These are phyloP conservation scores for Salix exigua DNA, from an alignment of 345 rosid genomes.

Conservation along the genomic window DNA sequence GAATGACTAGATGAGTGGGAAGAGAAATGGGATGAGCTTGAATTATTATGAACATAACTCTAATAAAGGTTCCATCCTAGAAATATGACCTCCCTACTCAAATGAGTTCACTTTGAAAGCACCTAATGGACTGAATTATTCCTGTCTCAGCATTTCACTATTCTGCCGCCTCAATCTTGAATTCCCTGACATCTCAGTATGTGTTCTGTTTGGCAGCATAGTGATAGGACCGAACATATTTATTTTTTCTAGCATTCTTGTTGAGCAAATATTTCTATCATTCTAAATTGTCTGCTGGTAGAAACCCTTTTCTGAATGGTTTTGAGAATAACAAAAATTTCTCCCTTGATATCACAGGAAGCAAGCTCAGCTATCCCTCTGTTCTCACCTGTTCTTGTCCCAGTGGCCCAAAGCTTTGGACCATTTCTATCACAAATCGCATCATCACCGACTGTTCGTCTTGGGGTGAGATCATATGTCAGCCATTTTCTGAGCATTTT, in stretches of 20 bases:
- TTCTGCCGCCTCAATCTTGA: not conserved
- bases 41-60: not conserved
- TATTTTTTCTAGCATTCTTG: not conserved
- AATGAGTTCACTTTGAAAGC: not conserved
- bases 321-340: slow-evolving; percentile 3
- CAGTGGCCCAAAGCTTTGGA: slow-evolving; percentile 90
- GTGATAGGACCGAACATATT: not conserved
- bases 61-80: not conserved
- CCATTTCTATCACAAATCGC: slow-evolving; percentile 76
- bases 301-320: not conserved
- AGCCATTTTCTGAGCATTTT: slow-evolving; percentile 7
- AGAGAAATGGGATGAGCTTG: not conserved
- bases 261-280: not conserved
- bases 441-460: slow-evolving; percentile 68
- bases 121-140: not conserved
- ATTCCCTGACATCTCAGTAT: not conserved
- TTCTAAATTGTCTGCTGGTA: not conserved
- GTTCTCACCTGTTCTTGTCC: slow-evolving; percentile 92
- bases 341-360: slow-evolving; percentile 49
- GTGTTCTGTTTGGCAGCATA: not conserved
- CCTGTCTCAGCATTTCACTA: not conserved
- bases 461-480: slow-evolving; percentile 57
- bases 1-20: not conserved
- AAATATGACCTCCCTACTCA: not conserved
- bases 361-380: slow-evolving; percentile 86